These are phyloP conservation scores for Yamadazyma ubonensis DNA, from an alignment of 805 yeast genomes.

Conservation along the genomic window DNA sequence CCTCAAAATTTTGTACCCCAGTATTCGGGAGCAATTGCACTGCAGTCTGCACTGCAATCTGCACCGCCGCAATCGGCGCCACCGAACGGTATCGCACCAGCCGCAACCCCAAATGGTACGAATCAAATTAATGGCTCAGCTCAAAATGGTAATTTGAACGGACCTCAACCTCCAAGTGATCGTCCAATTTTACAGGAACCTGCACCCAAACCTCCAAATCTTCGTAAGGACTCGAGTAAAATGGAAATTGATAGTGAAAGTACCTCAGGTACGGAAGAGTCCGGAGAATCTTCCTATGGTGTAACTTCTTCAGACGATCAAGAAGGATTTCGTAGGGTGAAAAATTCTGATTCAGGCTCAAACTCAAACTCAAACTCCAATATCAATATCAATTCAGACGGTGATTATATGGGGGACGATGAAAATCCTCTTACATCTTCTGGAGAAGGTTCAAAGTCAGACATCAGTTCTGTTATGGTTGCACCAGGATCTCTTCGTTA, in stretches of 20 bases:
- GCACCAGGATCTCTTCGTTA: not conserved
- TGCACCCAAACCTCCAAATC: not conserved
- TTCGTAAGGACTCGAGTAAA: not conserved
- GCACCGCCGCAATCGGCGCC: too few relatives aligned
- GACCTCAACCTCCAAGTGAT: not conserved
- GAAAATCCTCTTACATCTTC: conserved; percentile 3
- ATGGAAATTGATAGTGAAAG: conserved; percentile 16
- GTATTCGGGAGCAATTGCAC: not conserved
- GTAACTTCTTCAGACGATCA: conserved; percentile 17
- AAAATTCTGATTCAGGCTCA: not conserved
- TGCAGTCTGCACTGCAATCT: not conserved
- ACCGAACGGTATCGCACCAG: too few relatives aligned
- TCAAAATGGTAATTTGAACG: not conserved
- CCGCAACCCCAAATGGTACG: not conserved
- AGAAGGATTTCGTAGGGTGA: not conserved
- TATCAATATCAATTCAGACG: conserved; percentile 4
- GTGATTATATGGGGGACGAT: conserved; percentile 8
- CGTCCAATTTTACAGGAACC: not conserved
- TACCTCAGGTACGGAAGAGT: conserved; percentile 9
- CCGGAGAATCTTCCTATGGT: conserved; percentile 14
- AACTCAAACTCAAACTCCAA: not conserved
- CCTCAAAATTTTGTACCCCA: not conserved
- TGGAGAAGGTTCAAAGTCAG: conserved; percentile 3
- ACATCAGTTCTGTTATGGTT: conserved; percentile 1
- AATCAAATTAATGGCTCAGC: not conserved